These are phyloP conservation scores for Sugiyamaella valdiviana DNA, from an alignment of 805 yeast genomes.

Conservation along the genomic window DNA sequence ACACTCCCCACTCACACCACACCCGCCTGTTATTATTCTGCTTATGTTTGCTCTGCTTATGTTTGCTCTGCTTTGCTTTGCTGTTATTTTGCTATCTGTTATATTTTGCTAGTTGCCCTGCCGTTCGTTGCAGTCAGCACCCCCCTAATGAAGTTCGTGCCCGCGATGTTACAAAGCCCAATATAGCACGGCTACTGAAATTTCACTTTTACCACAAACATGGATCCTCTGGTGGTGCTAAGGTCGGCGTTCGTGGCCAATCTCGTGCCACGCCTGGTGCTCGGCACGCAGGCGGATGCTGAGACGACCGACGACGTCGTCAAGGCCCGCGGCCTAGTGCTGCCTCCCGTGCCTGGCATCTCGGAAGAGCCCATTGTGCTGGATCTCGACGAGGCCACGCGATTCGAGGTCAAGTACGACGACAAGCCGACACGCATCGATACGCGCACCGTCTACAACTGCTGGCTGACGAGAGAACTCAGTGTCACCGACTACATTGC, in stretches of 20 bases:
- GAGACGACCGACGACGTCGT: slow-evolving; percentile 34
- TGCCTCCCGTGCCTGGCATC: slow-evolving; percentile 25
- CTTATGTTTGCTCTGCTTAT: neutral
- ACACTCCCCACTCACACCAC: too few relatives aligned
- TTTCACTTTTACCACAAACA: slow-evolving; percentile 1
- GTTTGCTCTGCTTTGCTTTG: neutral
- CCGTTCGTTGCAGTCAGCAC: too few relatives aligned
- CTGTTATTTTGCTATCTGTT: neutral
- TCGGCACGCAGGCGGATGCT: slow-evolving; percentile 20
- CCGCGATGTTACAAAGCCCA: too few relatives aligned
- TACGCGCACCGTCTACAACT: slow-evolving; percentile 59
- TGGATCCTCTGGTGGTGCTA: slow-evolving; percentile 29
- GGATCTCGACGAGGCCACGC: slow-evolving; percentile 44
- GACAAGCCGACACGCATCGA: slow-evolving; percentile 23
- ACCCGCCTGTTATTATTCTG: neutral
- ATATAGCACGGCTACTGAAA: neutral
- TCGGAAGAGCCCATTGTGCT: slow-evolving; percentile 17
- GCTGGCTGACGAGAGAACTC: slow-evolving; percentile 70
- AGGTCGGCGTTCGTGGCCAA: slow-evolving; percentile 29
- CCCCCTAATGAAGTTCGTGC: too few relatives aligned
- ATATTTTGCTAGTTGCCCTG: neutral
- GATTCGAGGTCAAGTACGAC: slow-evolving; percentile 35
- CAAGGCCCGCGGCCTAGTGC: slow-evolving; percentile 30
- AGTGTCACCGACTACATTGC: slow-evolving; percentile 76
- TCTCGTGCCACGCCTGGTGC: slow-evolving; percentile 23